These are phyloP conservation scores for Akanthomyces lecanii DNA, from an alignment of 2,329 filamentous ascomycete genomes.

Conservation along the genomic window DNA sequence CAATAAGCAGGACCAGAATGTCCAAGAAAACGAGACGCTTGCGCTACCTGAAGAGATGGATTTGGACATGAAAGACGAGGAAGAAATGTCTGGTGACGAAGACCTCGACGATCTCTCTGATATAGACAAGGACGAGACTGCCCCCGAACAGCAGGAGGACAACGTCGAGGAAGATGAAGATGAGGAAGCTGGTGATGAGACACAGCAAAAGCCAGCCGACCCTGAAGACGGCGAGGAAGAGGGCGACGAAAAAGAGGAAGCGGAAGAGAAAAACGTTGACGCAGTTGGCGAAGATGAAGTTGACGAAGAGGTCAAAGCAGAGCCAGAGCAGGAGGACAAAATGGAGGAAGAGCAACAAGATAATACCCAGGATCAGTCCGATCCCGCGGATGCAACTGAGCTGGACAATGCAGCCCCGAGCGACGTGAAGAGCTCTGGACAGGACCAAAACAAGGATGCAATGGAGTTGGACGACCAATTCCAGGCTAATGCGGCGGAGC, in stretches of 20 bases:
- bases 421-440: slow-evolving; percentile 59
- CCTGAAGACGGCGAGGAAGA: slow-evolving; percentile 31
- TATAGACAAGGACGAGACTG: slow-evolving; percentile 34
- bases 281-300: slow-evolving; percentile 34
- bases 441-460: slow-evolving; percentile 61
- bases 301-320: slow-evolving; percentile 27
- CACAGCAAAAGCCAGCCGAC: slow-evolving; percentile 27
- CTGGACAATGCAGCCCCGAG: slow-evolving; percentile 61
- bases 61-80: slow-evolving; percentile 70
- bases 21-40: slow-evolving; percentile 75
- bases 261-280: slow-evolving; percentile 51
- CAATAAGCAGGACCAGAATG: slow-evolving; percentile 65
- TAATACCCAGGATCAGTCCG: slow-evolving; percentile 34
- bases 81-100: slow-evolving; percentile 53
- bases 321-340: slow-evolving; percentile 27
- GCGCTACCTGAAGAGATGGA: slow-evolving; percentile 87
- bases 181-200: slow-evolving; percentile 37
- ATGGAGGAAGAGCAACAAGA: slow-evolving; percentile 36
- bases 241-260: slow-evolving; percentile 34
- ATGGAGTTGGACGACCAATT: slow-evolving; percentile 60
- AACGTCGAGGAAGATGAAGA: slow-evolving; percentile 35
- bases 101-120: slow-evolving; percentile 56
- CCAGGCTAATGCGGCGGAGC: slow-evolving; percentile 56
- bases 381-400: slow-evolving; percentile 34
- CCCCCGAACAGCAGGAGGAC: slow-evolving; percentile 33